Conservation (phyloP, 192 early-diverging fungal genomes). For the Bifiguratus adelaidae region DNA sequence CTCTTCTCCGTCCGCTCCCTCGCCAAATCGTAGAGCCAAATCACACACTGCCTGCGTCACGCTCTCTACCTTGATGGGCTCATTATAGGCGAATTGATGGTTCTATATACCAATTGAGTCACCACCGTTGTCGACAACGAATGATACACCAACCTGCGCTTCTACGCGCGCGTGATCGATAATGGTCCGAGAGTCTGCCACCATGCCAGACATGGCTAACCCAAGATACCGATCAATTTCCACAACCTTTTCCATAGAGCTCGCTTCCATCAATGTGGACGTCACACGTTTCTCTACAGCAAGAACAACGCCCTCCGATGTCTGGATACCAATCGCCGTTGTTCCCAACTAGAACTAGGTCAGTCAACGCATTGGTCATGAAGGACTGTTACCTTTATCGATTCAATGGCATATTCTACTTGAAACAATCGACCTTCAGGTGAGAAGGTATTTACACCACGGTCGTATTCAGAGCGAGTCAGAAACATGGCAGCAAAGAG, state of each 20-base stretch:
- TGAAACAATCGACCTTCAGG: constrained; percentile 99
- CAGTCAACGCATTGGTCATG: neutral
- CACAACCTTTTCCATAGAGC: constrained; percentile 96
- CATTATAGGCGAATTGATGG: constrained; percentile 94
- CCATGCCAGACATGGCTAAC: constrained; percentile 95
- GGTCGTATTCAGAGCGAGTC: constrained; percentile 93
- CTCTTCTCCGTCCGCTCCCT: constrained; percentile 92
- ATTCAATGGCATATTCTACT: constrained; percentile 99
- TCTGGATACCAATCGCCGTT: constrained; percentile 96
- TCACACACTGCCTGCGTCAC: constrained; percentile 98
- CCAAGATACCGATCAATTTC: constrained; percentile 94
- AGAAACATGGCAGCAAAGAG: constrained; percentile 56
- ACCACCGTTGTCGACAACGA: neutral
- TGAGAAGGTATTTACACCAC: constrained; percentile 99
- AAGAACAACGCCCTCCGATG: constrained; percentile 83
- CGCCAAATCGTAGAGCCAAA: constrained; percentile 93
- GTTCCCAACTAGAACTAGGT: constrained; percentile 66
- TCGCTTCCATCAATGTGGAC: constrained; percentile 82
- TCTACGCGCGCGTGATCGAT: constrained; percentile 96
- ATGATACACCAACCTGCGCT: constrained; percentile 68
- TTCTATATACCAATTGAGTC: constrained; percentile 43
- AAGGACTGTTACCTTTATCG: constrained; percentile 81
- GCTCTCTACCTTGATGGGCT: constrained; percentile 90
- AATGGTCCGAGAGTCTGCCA: constrained; percentile 95
- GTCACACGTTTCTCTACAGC: constrained; percentile 98